A percentile compares a stretch with the other conserved stretches of the same genome.
Evolutionary conservation across 805 yeast genomes (phyloP).

Genomic region (Candida maesae): DNA sequence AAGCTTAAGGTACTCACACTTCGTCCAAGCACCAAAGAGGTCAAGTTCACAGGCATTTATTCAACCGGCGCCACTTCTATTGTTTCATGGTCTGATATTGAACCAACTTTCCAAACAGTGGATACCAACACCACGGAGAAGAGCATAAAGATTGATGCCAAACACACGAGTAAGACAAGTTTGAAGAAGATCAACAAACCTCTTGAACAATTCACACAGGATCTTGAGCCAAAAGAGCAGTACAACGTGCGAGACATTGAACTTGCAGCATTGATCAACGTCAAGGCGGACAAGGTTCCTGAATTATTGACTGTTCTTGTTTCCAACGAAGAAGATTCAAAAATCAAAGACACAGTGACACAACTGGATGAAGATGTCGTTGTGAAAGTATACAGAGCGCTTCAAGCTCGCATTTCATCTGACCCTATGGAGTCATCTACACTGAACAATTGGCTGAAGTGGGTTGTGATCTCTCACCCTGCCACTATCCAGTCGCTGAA

Average conservation of each 20-base stretch:
- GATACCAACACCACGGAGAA: constrained; percentile 21
- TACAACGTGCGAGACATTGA: constrained; percentile 26
- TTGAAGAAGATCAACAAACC: constrained; percentile 7
- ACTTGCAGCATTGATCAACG: constrained; percentile 15
- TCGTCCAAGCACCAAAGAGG: constrained; percentile 24
- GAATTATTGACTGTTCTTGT: constrained; percentile 24
- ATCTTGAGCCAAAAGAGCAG: constrained; percentile 24
- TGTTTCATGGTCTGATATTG: constrained; percentile 37
- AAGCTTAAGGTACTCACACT: constrained; percentile 9
- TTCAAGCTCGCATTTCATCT: constrained; percentile 44
- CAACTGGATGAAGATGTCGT: constrained; percentile 39
- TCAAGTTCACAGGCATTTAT: constrained; percentile 27
- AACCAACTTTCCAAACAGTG: constrained; percentile 34
- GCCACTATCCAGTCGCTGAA: constrained; percentile 30
- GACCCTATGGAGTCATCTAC: constrained; percentile 39
- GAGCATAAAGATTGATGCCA: constrained; percentile 26
- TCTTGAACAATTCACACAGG: constrained; percentile 28
- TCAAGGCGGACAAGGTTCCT: constrained; percentile 22
- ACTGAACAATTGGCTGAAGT: constrained; percentile 67
- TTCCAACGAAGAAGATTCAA: constrained; percentile 33
- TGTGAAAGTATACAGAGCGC: constrained; percentile 40
- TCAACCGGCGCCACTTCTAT: constrained; percentile 20
- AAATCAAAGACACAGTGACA: constrained; percentile 39
- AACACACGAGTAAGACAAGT: constrained; percentile 9
- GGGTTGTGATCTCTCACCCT: constrained; percentile 70